Percentiles rank a stretch among this genome's conserved stretches.
phyloP scores from a whole-genome alignment of 176 grass and related monocot species.

The Avena atlantica region DNA sequence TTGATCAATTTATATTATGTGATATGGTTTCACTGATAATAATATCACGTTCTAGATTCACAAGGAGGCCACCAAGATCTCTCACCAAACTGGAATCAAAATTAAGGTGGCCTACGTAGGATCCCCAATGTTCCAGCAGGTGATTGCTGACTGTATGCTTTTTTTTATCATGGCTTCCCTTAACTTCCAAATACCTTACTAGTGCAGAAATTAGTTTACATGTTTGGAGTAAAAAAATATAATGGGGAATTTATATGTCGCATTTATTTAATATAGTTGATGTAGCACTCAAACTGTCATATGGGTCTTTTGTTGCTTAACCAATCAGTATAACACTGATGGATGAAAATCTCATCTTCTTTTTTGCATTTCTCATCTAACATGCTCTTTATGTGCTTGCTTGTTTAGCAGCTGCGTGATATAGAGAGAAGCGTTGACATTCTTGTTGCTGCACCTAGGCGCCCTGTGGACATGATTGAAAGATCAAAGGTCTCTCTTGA shows the following conservation, averaged over 20 bases:
- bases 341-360: not conserved
- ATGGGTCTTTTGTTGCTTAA: not conserved
- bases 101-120: constrained; percentile 81
- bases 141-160: constrained; percentile 33
- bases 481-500: constrained; percentile 76
- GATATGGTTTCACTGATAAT: not conserved
- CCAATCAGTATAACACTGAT: not conserved
- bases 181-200: no score
- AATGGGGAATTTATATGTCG: not conserved
- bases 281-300: not conserved
- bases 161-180: not conserved
- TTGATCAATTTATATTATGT: constrained; percentile 23
- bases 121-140: constrained; percentile 61
- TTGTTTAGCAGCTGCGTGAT: constrained; percentile 63
- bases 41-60: constrained; percentile 57
- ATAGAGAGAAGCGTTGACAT: constrained; percentile 69
- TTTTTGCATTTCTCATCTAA: not conserved
- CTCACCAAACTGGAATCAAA: constrained; percentile 59
- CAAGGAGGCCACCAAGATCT: constrained; percentile 79
- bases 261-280: not conserved
- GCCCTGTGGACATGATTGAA: constrained; percentile 73
- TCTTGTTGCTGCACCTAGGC: constrained; percentile 86
- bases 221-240: not conserved
- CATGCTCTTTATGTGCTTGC: constrained; percentile 18
- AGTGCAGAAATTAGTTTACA: not conserved